Evolutionary conservation across 2,329 filamentous ascomycete genomes (phyloP), one percentile per base, ranked within the genome.

Genomic region (Claviceps fusiformis): DNA sequence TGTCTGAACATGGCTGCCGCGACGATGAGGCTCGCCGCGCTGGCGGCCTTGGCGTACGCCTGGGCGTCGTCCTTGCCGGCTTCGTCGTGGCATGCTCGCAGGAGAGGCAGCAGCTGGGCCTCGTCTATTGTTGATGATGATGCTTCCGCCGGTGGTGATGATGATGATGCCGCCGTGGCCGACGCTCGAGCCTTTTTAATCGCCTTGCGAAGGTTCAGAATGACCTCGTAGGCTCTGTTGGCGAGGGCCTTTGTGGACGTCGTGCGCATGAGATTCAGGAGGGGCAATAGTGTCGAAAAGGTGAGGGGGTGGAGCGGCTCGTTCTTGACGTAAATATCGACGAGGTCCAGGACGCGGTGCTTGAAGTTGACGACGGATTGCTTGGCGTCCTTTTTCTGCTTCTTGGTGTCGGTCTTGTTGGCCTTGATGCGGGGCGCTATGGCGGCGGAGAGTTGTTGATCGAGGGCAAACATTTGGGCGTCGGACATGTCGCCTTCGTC

Each of bases 281-380:
- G 75, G 0, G 92, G 90, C 8, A 91, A 68, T 6, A 96, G 73
- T 9, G 93, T 70, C 43, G 82, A 75, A 47, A 93, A 80, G 0
- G 83, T 80, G 1, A 91, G 73, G 1, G 79, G 71, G 62, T 83
- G 86, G 27, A 77, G 77, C 55, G 86, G 80, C 69, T 93, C 85
- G 62, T 86, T 85, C 68, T 87, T 90, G 59, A 93, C 77, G 68
- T 89, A 97, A 59, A 93, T 86, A 57, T 86, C 82, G 11, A 97
- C 76, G 1, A 97, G 79, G 65, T 97, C 93, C 5, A 97, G 79
- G 6, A 96, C 86, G 46, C 91, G 87, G 69, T 89, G 88, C 75
- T 98, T 98, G 78, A 98, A 95, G 70, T 92, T 91, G 63, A 95
- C 75, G 65, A 97, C 88, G 24, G 83, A 89, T 61, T 92, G 87